Evolutionary conservation across 257 asterid species (phyloP), one percentile per base, ranked within the genome.

Genomic region (Datura wrightii): DNA sequence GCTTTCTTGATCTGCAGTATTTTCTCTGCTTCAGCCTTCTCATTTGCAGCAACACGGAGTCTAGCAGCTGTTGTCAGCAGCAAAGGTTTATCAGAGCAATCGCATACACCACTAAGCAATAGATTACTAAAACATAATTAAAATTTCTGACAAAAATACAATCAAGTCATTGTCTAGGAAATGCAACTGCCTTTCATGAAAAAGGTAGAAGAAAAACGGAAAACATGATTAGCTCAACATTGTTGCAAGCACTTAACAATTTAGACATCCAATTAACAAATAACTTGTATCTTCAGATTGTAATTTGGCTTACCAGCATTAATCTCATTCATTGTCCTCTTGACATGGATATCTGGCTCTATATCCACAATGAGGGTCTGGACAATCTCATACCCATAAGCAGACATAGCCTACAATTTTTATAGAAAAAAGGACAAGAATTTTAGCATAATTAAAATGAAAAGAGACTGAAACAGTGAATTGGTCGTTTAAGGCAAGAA

Each of bases 21-120:
- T 80, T 89, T 89, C 52, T 89, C 90, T 11, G 92, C 92, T 86
- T 89, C 90, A 31, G 89, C 89, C 87, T 89, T 90, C 82, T 90
- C 92, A 60, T 88, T 90, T 6, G 91, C 89, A 31, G 92, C 92
- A 65, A 86, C 83, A 86, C 90, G 87, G 79, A 88, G 63, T 79
- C 92, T 90, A 24, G 92, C 78, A 80, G 92, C 92, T 90, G 87
- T 83, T 69, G 53, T 65, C 59, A 79, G n/a, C 62, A 80, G 78
- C 13, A 82, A 55, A 86, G 54, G 74, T 46, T 19, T n/a, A 18
- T 19, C n/a, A 67, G 8, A 71, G 60, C 34, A 59, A 19, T 24
- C 53, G 34, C 48, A 83, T 48, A 55, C 80, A 34, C 58, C 6
- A 24, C n/a, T 56, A 81, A 78, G 54, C 72, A 66, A 81, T 24